Conservation (phyloP, 345 rosid genomes). For the Hibiscus mutabilis region DNA sequence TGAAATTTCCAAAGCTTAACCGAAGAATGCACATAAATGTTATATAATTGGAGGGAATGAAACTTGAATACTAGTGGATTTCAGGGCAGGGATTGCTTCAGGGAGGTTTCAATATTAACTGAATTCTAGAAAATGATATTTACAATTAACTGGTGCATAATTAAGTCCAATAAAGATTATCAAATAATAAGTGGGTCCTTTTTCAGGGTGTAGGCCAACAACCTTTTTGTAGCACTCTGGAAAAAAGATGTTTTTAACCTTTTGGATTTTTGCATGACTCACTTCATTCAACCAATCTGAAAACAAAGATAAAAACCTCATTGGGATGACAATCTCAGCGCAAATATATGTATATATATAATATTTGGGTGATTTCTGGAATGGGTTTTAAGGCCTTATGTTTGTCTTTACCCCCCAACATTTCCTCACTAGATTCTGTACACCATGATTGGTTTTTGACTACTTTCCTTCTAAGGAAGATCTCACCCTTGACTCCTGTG, state of each 20-base stretch:
- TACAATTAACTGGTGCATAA: neutral
- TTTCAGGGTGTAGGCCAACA: slow-evolving; percentile 38
- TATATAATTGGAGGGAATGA: neutral
- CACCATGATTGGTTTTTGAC: slow-evolving; percentile 82
- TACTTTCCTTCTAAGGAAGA: slow-evolving; percentile 42
- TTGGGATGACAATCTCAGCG: slow-evolving; percentile 12
- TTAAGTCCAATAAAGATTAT: neutral
- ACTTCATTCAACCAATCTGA: slow-evolving; percentile 37
- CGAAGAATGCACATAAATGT: neutral
- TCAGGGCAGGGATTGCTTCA: neutral
- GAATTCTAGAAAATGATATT: neutral
- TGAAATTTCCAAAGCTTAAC: neutral
- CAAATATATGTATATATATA: neutral
- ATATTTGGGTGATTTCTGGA: neutral
- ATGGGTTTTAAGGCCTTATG: slow-evolving; percentile 22
- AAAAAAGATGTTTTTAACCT: neutral
- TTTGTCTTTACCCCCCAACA: slow-evolving; percentile 45
- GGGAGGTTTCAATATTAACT: neutral
- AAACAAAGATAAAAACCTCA: slow-evolving; percentile 23
- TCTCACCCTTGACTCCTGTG: slow-evolving; percentile 36
- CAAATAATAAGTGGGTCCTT: slow-evolving; percentile 18
- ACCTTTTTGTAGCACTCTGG: slow-evolving; percentile 19
- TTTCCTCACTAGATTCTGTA: slow-evolving; percentile 61
- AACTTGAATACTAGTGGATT: neutral
- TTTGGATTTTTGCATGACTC: slow-evolving; percentile 41